Base-by-base conservation (phyloP, 2,329 filamentous ascomycete genomes). In the Apiospora marii region DNA sequence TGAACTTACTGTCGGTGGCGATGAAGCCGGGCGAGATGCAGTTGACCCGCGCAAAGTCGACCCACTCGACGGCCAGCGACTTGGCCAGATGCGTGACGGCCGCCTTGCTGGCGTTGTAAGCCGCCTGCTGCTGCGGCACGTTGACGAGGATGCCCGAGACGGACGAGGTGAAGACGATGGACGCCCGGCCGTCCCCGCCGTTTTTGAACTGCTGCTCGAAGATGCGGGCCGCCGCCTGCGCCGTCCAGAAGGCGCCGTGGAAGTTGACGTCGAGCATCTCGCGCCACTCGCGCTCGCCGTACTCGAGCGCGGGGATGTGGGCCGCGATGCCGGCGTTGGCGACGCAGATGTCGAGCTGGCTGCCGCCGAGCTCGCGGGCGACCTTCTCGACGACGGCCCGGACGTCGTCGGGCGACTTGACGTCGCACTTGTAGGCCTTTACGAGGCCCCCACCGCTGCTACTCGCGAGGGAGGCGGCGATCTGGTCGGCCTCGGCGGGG, bases 51-150 rank as follows among this genome's bases (percentile, higher is more conserved):
- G 81, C 80, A 72, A 84, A 84, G 27, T 83, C 81, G 1, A 80
- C 81, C 84, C 84, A 85, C 72, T 85, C 84, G 4, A 85, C 84
- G 1, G 83, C 80, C 10, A 85, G 75, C 61, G 79, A 82, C 76
- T 83, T 83, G 19, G 81, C 79, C 12, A 86, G 75, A 58, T 84
- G 84, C 0, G 84, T 78, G 0, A 83, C 82, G 0, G 81, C 85
- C 0, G 83, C 84, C 73, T 85, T 86, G 71, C 80, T 82, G 6
- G 84, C 80, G 72, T 85, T 85, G 71, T 85, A 85, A 2, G 82
- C 83, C 70, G 77, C 84, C 79, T 79, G 82, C 75, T 79, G 84
- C 78, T 83, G 82, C 4, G 82, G 83, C 41, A 84, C 75, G 67
- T 84, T 84, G 49, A 84, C 82, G 22, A 86, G 78, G 22, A 82